These are phyloP conservation scores for Lentinula novae-zelandiae DNA, from an alignment of 1,284 basidiomycete genomes.

Conservation along the genomic window DNA sequence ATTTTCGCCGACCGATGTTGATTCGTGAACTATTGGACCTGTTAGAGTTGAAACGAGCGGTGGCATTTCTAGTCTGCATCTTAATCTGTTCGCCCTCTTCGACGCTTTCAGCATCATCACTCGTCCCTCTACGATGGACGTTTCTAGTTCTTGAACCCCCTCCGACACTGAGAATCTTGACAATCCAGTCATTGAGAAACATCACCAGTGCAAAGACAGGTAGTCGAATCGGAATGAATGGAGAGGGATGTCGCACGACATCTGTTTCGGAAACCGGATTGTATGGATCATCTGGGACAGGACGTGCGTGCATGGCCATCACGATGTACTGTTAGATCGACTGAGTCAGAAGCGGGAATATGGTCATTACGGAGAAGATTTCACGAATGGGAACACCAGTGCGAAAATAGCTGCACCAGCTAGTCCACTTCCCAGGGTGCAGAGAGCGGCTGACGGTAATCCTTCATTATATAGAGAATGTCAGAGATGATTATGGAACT, in stretches of 20 bases:
- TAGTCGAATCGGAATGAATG: slow-evolving; percentile 73
- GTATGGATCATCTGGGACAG: slow-evolving; percentile 66
- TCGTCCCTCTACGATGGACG: slow-evolving; percentile 23
- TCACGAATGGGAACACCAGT: slow-evolving; percentile 69
- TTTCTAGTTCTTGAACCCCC: slow-evolving; percentile 26
- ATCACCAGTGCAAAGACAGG: slow-evolving; percentile 72
- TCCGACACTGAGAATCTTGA: slow-evolving; percentile 58
- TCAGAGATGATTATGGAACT: neutral
- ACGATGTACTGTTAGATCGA: slow-evolving; percentile 61
- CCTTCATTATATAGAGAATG: slow-evolving; percentile 31
- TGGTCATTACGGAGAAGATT: slow-evolving; percentile 6
- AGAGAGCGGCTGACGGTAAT: slow-evolving; percentile 62
- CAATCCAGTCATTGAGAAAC: slow-evolving; percentile 69
- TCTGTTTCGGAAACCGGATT: slow-evolving; percentile 47
- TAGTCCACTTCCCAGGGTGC: slow-evolving; percentile 66
- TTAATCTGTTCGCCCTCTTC: slow-evolving; percentile 40
- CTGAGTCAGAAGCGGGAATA: neutral
- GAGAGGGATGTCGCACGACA: slow-evolving; percentile 58
- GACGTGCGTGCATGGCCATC: slow-evolving; percentile 69
- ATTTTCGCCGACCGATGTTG: slow-evolving; percentile 33
- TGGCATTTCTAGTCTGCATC: slow-evolving; percentile 1
- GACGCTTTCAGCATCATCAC: slow-evolving; percentile 45
- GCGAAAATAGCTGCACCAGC: slow-evolving; percentile 78
- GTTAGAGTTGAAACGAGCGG: neutral
- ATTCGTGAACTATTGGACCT: slow-evolving; percentile 22